phyloP scores from a whole-genome alignment of 805 yeast genomes.

The Candida boidinii region DNA sequence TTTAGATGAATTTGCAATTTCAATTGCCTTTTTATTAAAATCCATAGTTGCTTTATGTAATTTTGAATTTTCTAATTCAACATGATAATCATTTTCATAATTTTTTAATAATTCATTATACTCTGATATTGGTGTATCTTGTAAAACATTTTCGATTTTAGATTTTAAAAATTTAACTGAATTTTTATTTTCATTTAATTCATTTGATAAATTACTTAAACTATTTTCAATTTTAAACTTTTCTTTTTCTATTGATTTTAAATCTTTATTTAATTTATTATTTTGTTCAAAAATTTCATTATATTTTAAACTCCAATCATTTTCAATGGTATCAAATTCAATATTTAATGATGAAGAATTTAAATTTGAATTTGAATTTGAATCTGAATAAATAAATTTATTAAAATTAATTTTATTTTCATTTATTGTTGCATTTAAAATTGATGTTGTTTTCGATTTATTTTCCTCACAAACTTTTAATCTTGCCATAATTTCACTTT shows the following conservation, averaged over 20 bases:
- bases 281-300: background rate
- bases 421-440: conserved; percentile 4
- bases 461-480: conserved; percentile 36
- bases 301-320: background rate
- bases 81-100: conserved; percentile 53
- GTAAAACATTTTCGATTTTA: conserved; percentile 19
- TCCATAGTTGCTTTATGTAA: conserved; percentile 60
- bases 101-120: conserved; percentile 44
- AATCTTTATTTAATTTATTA: conserved; percentile 4
- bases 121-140: conserved; percentile 33
- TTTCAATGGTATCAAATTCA: too few species aligned
- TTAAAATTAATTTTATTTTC: conserved; percentile 1
- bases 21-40: conserved; percentile 63
- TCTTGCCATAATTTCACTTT: conserved; percentile 51
- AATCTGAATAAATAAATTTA: too few species aligned
- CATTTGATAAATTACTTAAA: background rate
- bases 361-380: too few species aligned
- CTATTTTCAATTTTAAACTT: conserved; percentile 4
- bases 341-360: too few species aligned
- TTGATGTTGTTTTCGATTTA: conserved; percentile 7
- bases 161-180: conserved; percentile 3
- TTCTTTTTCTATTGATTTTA: conserved; percentile 5
- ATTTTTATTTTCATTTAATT: background rate
- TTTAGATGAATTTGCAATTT: conserved; percentile 45
- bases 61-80: conserved; percentile 57